These are phyloP conservation scores for Stephania yunnanensis DNA, from an alignment of 164 flowering plant species.

Conservation along the genomic window DNA sequence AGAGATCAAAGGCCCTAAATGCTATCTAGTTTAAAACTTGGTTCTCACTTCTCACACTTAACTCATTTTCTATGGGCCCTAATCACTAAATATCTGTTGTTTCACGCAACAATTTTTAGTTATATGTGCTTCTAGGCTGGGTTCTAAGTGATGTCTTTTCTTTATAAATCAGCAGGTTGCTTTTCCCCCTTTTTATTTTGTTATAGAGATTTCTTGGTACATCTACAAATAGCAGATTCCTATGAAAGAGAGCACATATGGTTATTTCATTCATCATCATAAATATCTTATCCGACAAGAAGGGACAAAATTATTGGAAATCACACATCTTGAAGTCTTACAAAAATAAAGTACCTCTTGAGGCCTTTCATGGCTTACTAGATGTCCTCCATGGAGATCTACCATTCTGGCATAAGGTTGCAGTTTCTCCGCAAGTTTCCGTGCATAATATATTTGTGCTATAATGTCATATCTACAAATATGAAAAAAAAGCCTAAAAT, in stretches of 20 bases:
- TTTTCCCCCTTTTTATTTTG: too few species aligned
- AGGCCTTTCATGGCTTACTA: constrained; percentile 89
- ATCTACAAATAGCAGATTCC: too few species aligned
- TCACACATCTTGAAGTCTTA: neutral
- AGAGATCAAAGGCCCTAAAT: too few species aligned
- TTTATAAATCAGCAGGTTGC: too few species aligned
- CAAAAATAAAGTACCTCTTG: constrained; percentile 51
- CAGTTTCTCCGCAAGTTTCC: constrained; percentile 67
- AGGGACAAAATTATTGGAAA: neutral
- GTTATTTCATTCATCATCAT: neutral
- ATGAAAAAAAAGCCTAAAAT: neutral
- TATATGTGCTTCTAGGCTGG: too few species aligned
- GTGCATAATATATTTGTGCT: constrained; percentile 76
- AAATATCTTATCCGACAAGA: neutral
- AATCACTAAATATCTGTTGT: too few species aligned
- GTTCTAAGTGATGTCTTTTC: too few species aligned
- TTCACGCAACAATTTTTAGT: too few species aligned
- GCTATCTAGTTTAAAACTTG: too few species aligned
- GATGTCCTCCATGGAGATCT: constrained; percentile 90
- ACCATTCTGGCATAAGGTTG: constrained; percentile 78
- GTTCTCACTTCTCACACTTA: too few species aligned
- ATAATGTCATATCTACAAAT: constrained; percentile 66
- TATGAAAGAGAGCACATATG: neutral
- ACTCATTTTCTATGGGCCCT: too few species aligned
- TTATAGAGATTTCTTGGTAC: too few species aligned